Conservation (phyloP, 768 basidiomycete species). For the Phylloporus scabripes region DNA sequence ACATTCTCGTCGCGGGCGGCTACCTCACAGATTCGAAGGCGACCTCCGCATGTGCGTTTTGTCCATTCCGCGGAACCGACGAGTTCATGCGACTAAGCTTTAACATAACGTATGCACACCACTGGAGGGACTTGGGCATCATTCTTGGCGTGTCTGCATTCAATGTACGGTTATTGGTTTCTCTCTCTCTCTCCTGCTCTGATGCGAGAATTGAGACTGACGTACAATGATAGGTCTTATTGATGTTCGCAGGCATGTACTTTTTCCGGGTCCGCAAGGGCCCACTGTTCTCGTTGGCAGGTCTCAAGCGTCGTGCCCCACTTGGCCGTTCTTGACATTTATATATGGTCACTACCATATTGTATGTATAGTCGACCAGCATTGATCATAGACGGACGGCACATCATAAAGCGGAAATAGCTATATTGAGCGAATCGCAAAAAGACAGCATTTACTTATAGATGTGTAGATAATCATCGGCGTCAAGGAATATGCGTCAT, state of each 20-base stretch:
- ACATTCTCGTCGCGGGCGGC: slow-evolving; percentile 47
- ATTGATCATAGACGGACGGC: not conserved
- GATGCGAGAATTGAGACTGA: not conserved
- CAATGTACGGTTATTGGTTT: slow-evolving; percentile 34
- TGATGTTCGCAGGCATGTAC: slow-evolving; percentile 28
- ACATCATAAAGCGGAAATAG: not conserved
- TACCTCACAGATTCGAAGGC: slow-evolving; percentile 54
- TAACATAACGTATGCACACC: slow-evolving; percentile 5
- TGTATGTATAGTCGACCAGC: not conserved
- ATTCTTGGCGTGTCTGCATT: slow-evolving; percentile 25
- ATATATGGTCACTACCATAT: not conserved
- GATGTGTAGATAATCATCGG: not conserved
- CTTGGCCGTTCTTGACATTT: not conserved
- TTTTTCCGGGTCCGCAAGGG: slow-evolving; percentile 26
- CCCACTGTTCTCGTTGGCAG: slow-evolving; percentile 3
- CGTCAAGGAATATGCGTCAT: not conserved
- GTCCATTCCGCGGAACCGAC: slow-evolving; percentile 48
- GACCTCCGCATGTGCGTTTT: slow-evolving; percentile 50
- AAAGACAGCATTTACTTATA: not conserved
- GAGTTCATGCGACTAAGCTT: slow-evolving; percentile 27
- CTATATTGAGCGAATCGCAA: not conserved
- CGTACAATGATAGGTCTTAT: slow-evolving; percentile 19
- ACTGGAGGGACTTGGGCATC: slow-evolving; percentile 11
- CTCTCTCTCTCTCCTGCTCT: not conserved
- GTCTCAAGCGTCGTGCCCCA: not conserved